phyloP scores from a whole-genome alignment of 768 basidiomycete species.

The Strobilomyces dryophilus region DNA sequence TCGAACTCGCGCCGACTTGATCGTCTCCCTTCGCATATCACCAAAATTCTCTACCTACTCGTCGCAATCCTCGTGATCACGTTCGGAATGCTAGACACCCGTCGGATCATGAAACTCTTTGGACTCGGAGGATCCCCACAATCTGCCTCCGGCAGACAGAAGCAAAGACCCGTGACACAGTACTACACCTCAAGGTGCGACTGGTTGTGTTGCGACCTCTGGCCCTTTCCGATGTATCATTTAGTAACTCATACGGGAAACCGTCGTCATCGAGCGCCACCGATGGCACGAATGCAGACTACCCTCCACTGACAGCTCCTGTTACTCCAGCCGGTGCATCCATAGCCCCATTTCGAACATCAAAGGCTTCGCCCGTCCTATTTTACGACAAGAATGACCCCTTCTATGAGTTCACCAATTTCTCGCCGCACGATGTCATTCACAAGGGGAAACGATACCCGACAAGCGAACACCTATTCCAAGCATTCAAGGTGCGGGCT shows the following conservation, averaged over 20 bases:
- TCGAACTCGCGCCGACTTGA: constrained; percentile 10
- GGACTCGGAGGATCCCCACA: constrained; percentile 29
- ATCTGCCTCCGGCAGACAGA: constrained; percentile 17
- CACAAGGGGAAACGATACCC: constrained; percentile 65
- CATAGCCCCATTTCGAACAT: constrained; percentile 24
- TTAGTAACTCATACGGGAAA: constrained; percentile 16
- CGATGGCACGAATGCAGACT: constrained; percentile 16
- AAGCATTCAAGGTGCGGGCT: constrained; percentile 58
- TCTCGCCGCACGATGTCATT: constrained; percentile 59
- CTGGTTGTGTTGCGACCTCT: not conserved
- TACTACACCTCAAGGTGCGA: constrained; percentile 20
- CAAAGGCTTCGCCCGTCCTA: constrained; percentile 38
- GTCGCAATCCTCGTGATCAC: constrained; percentile 15
- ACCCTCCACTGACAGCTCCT: constrained; percentile 33
- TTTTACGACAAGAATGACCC: constrained; percentile 65
- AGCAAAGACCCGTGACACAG: constrained; percentile 22
- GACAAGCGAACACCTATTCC: constrained; percentile 75
- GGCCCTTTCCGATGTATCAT: not conserved
- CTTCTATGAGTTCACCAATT: constrained; percentile 71
- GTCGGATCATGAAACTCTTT: constrained; percentile 31
- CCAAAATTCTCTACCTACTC: constrained; percentile 28
- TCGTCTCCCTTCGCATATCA: constrained; percentile 8
- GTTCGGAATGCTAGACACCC: constrained; percentile 31
- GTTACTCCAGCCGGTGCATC: constrained; percentile 26
- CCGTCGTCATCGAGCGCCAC: constrained; percentile 5